A percentile compares a stretch with the other conserved stretches of the same genome.
These are phyloP conservation scores for Cercophora samala DNA, from an alignment of 495 filamentous ascomycete species.

Conservation along the genomic window DNA sequence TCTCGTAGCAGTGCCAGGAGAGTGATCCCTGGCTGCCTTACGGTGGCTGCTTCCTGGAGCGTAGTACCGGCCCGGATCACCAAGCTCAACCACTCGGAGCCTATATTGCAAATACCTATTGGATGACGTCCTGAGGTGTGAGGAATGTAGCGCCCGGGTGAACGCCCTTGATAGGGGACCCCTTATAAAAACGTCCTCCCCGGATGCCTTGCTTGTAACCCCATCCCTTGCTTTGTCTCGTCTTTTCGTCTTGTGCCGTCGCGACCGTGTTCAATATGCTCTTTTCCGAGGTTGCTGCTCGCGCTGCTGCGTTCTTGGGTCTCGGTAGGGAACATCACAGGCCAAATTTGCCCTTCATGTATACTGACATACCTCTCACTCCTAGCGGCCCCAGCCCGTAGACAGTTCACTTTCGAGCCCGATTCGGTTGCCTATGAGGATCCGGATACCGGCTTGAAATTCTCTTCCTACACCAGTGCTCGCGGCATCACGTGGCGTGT, in stretches of 20 bases:
- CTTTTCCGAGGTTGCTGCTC: constrained; percentile 17
- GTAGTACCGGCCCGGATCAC: constrained; percentile 2
- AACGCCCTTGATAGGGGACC: constrained; percentile 11
- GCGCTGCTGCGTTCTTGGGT: constrained; percentile 27
- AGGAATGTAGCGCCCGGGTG: neutral
- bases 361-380: neutral
- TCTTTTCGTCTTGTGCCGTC: constrained; percentile 4
- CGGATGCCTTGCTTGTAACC: constrained; percentile 5
- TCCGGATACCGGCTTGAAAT: constrained; percentile 41
- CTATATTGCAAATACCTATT: constrained; percentile 19
- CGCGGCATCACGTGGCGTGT: constrained; percentile 39
- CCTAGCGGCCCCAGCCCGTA: constrained; percentile 12
- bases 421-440: constrained; percentile 39
- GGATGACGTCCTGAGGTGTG: constrained; percentile 1
- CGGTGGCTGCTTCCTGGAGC: neutral
- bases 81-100: constrained; percentile 3
- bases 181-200: constrained; percentile 16
- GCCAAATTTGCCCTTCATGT: neutral
- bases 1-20: neutral
- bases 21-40: neutral
- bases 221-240: neutral
- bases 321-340: constrained; percentile 20
- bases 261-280: constrained; percentile 24
- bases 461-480: constrained; percentile 39
- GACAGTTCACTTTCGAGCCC: constrained; percentile 30